A percentile compares a stretch with the other conserved stretches of the same genome.
These are phyloP conservation scores for Bolboschoenus planiculmis DNA, from an alignment of 176 grass and related monocot genomes.

Conservation along the genomic window DNA sequence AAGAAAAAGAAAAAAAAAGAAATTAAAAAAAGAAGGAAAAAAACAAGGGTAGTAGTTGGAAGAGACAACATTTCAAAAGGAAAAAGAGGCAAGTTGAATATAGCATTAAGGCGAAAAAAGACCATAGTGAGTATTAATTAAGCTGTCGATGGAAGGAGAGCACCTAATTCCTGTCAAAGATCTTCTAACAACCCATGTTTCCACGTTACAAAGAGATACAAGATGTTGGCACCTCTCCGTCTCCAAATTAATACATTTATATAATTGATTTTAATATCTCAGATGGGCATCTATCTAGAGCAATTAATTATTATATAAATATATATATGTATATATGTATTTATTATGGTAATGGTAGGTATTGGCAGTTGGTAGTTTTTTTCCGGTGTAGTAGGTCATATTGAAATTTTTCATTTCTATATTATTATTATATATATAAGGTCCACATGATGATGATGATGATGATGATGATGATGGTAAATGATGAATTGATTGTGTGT, in stretches of 20 bases:
- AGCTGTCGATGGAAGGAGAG: neutral
- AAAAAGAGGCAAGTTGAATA: neutral
- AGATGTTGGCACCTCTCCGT: constrained; percentile 3
- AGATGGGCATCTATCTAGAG: constrained; percentile 13
- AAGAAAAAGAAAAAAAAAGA: too few relatives aligned
- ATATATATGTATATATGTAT: neutral
- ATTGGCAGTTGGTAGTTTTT: constrained; percentile 27
- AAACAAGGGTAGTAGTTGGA: too few relatives aligned
- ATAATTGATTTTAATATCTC: constrained; percentile 4
- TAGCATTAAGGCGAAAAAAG: neutral
- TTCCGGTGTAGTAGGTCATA: constrained; percentile 14
- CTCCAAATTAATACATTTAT: neutral
- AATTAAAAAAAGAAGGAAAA: too few relatives aligned
- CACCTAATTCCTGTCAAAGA: constrained; percentile 25
- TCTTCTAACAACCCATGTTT: constrained; percentile 25
- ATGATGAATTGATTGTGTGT: neutral
- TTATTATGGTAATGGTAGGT: constrained; percentile 1
- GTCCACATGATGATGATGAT: constrained; percentile 12
- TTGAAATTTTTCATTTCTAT: neutral
- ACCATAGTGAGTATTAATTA: neutral
- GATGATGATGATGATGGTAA: neutral
- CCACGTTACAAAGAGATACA: constrained; percentile 18
- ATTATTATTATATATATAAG: neutral
- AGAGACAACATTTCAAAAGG: neutral
- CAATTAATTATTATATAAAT: neutral